Evolutionary conservation across 345 rosid species (phyloP).

Genomic region (Linum tenue): DNA sequence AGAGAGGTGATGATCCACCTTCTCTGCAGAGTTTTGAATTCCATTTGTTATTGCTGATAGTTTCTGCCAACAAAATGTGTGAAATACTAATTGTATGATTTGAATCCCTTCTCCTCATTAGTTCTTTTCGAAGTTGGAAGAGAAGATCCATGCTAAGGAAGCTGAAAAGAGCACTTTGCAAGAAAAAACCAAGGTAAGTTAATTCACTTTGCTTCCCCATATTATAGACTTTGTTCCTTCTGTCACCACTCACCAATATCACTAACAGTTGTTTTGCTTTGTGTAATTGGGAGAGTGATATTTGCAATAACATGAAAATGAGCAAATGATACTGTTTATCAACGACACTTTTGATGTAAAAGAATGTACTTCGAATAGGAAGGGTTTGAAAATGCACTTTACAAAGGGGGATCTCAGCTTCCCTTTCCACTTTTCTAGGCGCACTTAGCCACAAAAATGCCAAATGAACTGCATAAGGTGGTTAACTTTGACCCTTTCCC

Average conservation of each 20-base stretch:
- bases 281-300: no score
- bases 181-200: slow-evolving; percentile 20
- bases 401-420: no score
- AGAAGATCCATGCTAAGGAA: slow-evolving; percentile 29
- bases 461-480: not conserved
- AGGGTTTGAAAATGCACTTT: no score
- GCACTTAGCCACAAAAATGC: no score
- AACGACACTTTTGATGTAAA: no score
- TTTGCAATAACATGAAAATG: no score
- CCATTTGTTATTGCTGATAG: not conserved
- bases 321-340: no score
- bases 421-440: no score
- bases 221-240: not conserved
- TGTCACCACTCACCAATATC: not conserved
- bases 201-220: not conserved
- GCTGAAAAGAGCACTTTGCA: slow-evolving; percentile 22
- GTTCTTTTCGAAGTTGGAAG: slow-evolving; percentile 28
- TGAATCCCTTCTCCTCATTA: slow-evolving; percentile 6
- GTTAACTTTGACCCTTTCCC: slow-evolving; percentile 6
- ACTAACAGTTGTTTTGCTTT: not conserved
- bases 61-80: slow-evolving; percentile 2
- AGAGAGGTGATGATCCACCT: slow-evolving; percentile 18
- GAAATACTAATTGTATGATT: not conserved
- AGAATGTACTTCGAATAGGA: no score
- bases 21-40: not conserved